Percentiles rank a stretch among this genome's conserved stretches.
Evolutionary conservation across 495 filamentous ascomycete species (phyloP).

Genomic region (Eremomyces bilateralis): DNA sequence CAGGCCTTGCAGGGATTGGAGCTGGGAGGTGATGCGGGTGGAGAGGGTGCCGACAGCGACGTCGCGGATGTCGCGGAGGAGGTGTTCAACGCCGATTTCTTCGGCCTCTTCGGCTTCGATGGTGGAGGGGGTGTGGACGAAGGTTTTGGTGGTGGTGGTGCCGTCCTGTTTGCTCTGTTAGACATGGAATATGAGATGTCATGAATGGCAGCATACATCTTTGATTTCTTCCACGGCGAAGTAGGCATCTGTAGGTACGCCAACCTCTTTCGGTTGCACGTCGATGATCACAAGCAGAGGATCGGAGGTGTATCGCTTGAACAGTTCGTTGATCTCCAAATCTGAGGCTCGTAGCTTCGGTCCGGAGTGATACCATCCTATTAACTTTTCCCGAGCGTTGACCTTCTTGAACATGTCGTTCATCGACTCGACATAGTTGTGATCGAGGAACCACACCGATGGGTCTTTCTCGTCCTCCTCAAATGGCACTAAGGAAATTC

Average conservation of each 20-base stretch:
- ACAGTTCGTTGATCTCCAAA: slow-evolving; percentile 97
- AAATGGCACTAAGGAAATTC: slow-evolving; percentile 54
- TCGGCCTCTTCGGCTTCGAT: slow-evolving; percentile 98
- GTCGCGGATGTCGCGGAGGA: slow-evolving; percentile 92
- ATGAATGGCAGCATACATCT: slow-evolving; percentile 44
- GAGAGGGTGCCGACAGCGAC: slow-evolving; percentile 97
- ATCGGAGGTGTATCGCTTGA: slow-evolving; percentile 96
- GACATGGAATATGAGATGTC: slow-evolving; percentile 3
- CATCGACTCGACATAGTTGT: slow-evolving; percentile 99
- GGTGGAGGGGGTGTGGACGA: slow-evolving; percentile 96
- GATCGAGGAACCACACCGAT: slow-evolving; percentile 96
- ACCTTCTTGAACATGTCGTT: slow-evolving; percentile 99
- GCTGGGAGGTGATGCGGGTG: slow-evolving; percentile 89
- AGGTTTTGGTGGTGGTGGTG: slow-evolving; percentile 89
- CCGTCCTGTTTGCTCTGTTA: slow-evolving; percentile 46
- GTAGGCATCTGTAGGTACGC: slow-evolving; percentile 95
- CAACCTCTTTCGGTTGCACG: slow-evolving; percentile 93
- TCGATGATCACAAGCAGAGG: slow-evolving; percentile 94
- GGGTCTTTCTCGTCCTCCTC: slow-evolving; percentile 98
- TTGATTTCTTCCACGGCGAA: slow-evolving; percentile 99
- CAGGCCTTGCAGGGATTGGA: slow-evolving; percentile 90
- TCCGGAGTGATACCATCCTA: slow-evolving; percentile 98
- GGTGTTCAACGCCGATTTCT: slow-evolving; percentile 95
- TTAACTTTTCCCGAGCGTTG: slow-evolving; percentile 94
- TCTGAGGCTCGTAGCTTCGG: slow-evolving; percentile 93